Evolutionary conservation across 306 rosid species (phyloP).

Genomic region (Cucumis hystrix): DNA sequence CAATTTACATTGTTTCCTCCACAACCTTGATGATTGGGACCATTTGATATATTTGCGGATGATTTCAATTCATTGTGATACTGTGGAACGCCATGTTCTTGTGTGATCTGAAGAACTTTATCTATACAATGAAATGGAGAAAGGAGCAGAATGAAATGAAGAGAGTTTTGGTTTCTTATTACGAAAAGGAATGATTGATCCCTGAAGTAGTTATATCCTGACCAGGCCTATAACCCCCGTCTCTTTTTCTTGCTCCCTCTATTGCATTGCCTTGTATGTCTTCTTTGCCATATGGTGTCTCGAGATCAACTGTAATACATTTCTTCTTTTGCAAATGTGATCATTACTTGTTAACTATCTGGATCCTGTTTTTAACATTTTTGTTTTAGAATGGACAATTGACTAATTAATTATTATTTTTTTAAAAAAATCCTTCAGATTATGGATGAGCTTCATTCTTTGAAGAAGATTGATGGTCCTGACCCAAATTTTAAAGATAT

Average conservation of each 20-base stretch:
- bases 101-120: background rate
- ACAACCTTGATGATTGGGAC: background rate
- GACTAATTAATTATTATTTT: too few relatives aligned
- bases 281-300: background rate
- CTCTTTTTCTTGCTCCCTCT: background rate
- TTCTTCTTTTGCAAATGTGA: background rate
- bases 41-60: background rate
- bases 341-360: background rate
- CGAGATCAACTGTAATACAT: background rate
- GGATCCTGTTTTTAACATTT: background rate
- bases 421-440: constrained; percentile 30
- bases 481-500: constrained; percentile 77
- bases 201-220: background rate
- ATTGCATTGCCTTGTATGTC: background rate
- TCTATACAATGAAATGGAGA: background rate
- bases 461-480: constrained; percentile 62
- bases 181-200: background rate
- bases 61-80: background rate
- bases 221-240: background rate
- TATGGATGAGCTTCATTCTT: constrained; percentile 45
- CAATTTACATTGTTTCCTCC: background rate
- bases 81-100: background rate
- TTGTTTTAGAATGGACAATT: background rate
- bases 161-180: background rate
- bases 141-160: background rate